Evolutionary conservation across 495 filamentous ascomycete species (phyloP), one percentile per base, ranked within the genome.

Genomic region (Astrothelium subdiscretum): DNA sequence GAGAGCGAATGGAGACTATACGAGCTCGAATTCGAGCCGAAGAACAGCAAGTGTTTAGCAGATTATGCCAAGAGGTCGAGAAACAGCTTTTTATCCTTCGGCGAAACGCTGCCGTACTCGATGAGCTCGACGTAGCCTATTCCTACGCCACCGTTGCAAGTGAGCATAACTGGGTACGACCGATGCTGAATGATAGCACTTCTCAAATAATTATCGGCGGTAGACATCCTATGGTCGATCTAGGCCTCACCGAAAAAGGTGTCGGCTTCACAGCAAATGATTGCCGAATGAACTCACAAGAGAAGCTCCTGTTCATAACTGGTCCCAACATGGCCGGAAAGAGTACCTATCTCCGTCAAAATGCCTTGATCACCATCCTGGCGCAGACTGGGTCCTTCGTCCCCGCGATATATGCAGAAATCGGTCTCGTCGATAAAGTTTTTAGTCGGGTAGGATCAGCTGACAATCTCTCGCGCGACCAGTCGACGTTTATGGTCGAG

Each of bases 241-340:
- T 83, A 24, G 89, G 90, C 0, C 79, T 98, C 0, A 79, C 83
- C 62, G 85, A 88, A 59, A 84, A 91, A 70, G 94, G 94, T 2
- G 82, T 90, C 32, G 83, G 77, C 2, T 98, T 98, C 68, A 86
- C 88, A 31, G 80, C 84, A 59, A 98, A 98, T 62, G 89, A 96
- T 73, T 95, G 91, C 77, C 79, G 88, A 48, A 74, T 97, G 18
- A 87, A 87, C 22, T 79, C 78, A 27, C 68, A 77, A 42, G 87
- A 92, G 66, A 78, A 82, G 2, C 80, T 91, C 44, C 92, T 89
- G 87, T 81, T 98, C 29, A 88, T 98, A 65, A 97, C 92, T 0
- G 94, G 94, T 4, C 94, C 95, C n/a, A 98, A 98, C 76, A 98
- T 98, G 94, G 95, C 87, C 5, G 94, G 94, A 31, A 98, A 98